These are phyloP conservation scores for Tuber calosporum DNA, from an alignment of 495 filamentous ascomycete genomes.

Conservation along the genomic window DNA sequence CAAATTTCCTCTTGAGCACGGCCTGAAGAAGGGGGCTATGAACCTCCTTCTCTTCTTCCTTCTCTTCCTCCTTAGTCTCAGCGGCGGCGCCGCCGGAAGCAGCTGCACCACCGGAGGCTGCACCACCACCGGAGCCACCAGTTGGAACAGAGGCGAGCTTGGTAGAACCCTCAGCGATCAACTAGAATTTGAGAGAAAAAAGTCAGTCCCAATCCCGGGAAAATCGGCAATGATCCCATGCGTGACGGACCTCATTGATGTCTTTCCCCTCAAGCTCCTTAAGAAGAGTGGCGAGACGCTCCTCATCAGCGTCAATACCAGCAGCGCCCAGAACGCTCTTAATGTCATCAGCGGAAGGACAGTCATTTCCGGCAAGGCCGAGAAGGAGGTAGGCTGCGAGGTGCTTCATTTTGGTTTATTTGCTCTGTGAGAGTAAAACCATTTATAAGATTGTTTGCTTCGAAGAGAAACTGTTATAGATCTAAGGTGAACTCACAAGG, in stretches of 20 bases:
- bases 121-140: conserved; percentile 69
- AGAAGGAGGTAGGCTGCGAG: conserved; percentile 98
- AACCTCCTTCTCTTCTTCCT: conserved; percentile 64
- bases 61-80: conserved; percentile 64
- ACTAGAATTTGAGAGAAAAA: conserved; percentile 48
- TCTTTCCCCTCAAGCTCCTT: conserved; percentile 95
- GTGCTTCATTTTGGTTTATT: conserved; percentile 87
- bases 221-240: neutral
- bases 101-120: conserved; percentile 56
- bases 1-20: conserved; percentile 43
- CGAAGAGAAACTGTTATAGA: neutral
- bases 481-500: conserved; percentile 14
- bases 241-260: conserved; percentile 70
- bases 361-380: conserved; percentile 83
- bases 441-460: conserved; percentile 17
- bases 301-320: conserved; percentile 87
- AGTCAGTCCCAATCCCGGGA: conserved; percentile 1
- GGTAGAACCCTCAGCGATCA: conserved; percentile 79
- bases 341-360: conserved; percentile 78
- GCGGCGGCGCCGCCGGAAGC: conserved; percentile 62
- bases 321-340: conserved; percentile 87
- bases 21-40: conserved; percentile 23
- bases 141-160: conserved; percentile 98
- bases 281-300: conserved; percentile 77
- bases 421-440: conserved; percentile 21